Percentiles rank a stretch among this genome's conserved stretches.
Evolutionary conservation across 176 grass and related monocot genomes (phyloP).

Genomic region (Phyllostachys edulis): DNA sequence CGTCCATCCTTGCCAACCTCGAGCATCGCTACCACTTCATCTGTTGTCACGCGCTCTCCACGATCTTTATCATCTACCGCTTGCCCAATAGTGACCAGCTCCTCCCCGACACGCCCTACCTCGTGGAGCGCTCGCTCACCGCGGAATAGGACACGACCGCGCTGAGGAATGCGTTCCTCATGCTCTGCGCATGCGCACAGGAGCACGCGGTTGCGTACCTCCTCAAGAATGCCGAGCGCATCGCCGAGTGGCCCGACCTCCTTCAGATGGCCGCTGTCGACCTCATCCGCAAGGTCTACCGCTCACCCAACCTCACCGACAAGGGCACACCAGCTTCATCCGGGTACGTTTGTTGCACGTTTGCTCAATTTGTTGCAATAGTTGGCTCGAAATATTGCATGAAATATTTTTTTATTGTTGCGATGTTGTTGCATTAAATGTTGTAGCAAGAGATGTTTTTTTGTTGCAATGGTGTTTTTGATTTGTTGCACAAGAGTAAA

Average conservation of each 20-base stretch:
- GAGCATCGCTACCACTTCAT: conserved; percentile 77
- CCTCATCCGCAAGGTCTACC: conserved; percentile 61
- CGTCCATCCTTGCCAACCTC: conserved; percentile 69
- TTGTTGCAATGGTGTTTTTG: no score
- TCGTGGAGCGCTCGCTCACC: conserved; percentile 48
- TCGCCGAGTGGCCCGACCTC: conserved; percentile 54
- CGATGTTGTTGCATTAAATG: no score
- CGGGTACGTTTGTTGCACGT: no score
- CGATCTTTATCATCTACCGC: conserved; percentile 58
- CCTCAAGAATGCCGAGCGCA: conserved; percentile 40
- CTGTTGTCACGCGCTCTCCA: conserved; percentile 55
- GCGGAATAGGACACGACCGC: conserved; percentile 56
- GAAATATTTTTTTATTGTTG: no score
- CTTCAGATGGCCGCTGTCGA: conserved; percentile 67
- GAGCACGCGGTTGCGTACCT: conserved; percentile 58
- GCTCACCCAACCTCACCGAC: conserved; percentile 30
- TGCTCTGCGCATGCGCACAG: conserved; percentile 48
- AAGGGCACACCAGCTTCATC: conserved; percentile 34
- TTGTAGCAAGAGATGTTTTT: no score
- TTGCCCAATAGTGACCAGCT: conserved; percentile 59
- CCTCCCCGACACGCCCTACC: conserved; percentile 63
- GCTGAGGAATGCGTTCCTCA: conserved; percentile 56
- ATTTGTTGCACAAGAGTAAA: no score
- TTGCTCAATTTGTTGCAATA: no score
- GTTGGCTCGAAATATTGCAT: no score